phyloP scores from a whole-genome alignment of 1,284 basidiomycete genomes.

The Malassezia globosa region DNA sequence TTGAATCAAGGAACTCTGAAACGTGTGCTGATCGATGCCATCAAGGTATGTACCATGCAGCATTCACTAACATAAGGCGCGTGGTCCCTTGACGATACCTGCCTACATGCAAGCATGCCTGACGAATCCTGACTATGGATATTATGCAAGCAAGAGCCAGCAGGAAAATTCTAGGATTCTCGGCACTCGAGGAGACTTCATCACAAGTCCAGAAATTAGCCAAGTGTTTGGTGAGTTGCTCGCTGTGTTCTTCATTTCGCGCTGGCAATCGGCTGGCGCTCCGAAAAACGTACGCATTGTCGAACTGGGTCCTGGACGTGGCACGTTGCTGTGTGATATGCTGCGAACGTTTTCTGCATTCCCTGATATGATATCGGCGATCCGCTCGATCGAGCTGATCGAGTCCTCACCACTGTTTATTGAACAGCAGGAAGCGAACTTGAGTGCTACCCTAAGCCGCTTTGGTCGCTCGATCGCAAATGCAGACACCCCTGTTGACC shows the following conservation, averaged over 20 bases:
- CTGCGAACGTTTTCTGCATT: conserved; percentile 52
- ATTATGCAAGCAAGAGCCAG: conserved; percentile 24
- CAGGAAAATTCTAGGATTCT: conserved; percentile 56
- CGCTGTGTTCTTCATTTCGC: conserved; percentile 62
- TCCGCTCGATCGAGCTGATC: conserved; percentile 36
- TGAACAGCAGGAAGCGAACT: conserved; percentile 25
- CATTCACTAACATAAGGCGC: no score
- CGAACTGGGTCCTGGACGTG: conserved; percentile 87
- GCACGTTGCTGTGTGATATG: conserved; percentile 84
- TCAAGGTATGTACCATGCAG: conserved; percentile 2
- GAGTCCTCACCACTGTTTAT: conserved; percentile 41
- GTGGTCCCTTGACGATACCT: conserved; percentile 40
- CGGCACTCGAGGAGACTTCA: conserved; percentile 80
- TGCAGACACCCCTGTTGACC: conserved; percentile 16
- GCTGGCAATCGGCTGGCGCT: conserved; percentile 59
- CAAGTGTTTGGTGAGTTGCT: conserved; percentile 80
- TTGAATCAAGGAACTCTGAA: conserved; percentile 2
- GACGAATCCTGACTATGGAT: conserved; percentile 41
- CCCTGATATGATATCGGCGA: conserved; percentile 22
- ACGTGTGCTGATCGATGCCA: conserved; percentile 5
- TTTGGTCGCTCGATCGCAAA: conserved; percentile 24
- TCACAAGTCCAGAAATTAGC: conserved; percentile 90
- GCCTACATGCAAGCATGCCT: conserved; percentile 45
- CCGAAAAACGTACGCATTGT: conserved; percentile 60
- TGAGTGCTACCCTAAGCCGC: conserved; percentile 21